These are phyloP conservation scores for Cystofilobasidium bisporidii DNA, from an alignment of 768 basidiomycete species.

Conservation along the genomic window DNA sequence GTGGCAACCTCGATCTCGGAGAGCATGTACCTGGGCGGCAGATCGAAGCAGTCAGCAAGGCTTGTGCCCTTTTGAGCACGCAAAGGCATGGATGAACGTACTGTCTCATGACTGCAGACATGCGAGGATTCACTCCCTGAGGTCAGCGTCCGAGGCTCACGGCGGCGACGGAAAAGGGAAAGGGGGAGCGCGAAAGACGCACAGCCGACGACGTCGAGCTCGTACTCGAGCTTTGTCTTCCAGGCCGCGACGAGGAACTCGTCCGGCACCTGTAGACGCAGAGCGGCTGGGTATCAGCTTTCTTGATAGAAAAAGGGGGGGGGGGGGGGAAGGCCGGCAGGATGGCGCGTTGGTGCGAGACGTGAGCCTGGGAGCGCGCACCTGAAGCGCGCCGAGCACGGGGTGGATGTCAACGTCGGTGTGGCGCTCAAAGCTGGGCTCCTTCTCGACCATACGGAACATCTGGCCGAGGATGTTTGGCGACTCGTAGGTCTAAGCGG, in stretches of 20 bases:
- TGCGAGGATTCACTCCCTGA: too few species aligned
- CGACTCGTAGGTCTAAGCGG: not conserved
- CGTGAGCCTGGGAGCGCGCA: not conserved
- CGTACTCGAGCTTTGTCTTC: constrained; percentile 14
- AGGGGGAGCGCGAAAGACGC: not conserved
- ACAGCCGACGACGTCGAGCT: constrained; percentile 12
- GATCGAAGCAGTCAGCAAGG: too few species aligned
- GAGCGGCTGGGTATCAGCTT: too few species aligned
- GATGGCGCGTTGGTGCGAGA: not conserved
- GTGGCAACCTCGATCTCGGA: constrained; percentile 14
- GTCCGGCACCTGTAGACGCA: not conserved
- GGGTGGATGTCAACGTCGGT: not conserved
- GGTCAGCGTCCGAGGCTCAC: too few species aligned
- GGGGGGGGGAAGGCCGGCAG: not conserved
- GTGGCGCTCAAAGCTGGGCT: not conserved
- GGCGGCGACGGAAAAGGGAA: not conserved
- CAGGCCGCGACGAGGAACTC: not conserved
- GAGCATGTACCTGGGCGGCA: constrained; percentile 16
- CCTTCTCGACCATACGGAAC: constrained; percentile 13
- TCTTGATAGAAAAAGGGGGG: not conserved
- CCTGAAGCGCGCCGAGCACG: not conserved
- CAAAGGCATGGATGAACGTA: too few species aligned
- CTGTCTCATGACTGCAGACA: constrained; percentile 15
- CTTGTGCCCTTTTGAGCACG: too few species aligned
- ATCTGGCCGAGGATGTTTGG: constrained; percentile 1